Evolutionary conservation across 2,329 filamentous ascomycete species (phyloP).

Genomic region (Didymellaceae sp.): DNA sequence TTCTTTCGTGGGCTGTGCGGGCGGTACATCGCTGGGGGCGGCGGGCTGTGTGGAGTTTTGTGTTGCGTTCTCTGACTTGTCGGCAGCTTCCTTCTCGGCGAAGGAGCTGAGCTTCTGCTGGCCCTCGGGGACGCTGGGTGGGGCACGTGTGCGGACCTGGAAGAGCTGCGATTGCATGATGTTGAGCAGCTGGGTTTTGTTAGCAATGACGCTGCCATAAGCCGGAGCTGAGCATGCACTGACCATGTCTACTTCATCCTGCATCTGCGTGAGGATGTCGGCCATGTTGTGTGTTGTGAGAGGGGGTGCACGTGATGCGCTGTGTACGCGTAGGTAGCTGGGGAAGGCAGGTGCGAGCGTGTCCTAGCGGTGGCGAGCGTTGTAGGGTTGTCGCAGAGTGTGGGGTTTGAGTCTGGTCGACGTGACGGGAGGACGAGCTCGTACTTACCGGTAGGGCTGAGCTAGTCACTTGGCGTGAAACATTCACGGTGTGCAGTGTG

Average conservation of each 20-base stretch:
- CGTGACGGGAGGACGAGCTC: slow-evolving; percentile 9
- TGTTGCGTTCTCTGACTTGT: slow-evolving; percentile 28
- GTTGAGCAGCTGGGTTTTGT: slow-evolving; percentile 50
- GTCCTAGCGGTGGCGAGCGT: slow-evolving; percentile 6
- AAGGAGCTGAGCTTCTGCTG: slow-evolving; percentile 50
- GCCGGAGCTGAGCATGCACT: slow-evolving; percentile 12
- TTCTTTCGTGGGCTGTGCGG: slow-evolving; percentile 24
- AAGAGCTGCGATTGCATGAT: slow-evolving; percentile 56
- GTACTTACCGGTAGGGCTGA: slow-evolving; percentile 20
- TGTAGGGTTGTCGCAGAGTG: background rate
- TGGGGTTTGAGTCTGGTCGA: background rate
- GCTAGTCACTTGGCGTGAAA: slow-evolving; percentile 32
- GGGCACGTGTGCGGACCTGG: slow-evolving; percentile 53
- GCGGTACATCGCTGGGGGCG: slow-evolving; percentile 18
- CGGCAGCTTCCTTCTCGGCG: slow-evolving; percentile 38
- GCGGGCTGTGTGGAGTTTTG: slow-evolving; percentile 16
- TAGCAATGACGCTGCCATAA: background rate
- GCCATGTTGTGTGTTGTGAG: slow-evolving; percentile 58
- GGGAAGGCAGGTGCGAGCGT: no score
- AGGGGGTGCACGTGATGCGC: background rate
- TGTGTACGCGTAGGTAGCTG: background rate
- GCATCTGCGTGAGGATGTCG: slow-evolving; percentile 81
- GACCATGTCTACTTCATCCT: slow-evolving; percentile 85
- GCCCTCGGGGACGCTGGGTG: slow-evolving; percentile 50
- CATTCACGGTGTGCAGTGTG: slow-evolving; percentile 22